Evolutionary conservation across 257 asterid genomes (phyloP).

Genomic region (Paulownia fortunei): DNA sequence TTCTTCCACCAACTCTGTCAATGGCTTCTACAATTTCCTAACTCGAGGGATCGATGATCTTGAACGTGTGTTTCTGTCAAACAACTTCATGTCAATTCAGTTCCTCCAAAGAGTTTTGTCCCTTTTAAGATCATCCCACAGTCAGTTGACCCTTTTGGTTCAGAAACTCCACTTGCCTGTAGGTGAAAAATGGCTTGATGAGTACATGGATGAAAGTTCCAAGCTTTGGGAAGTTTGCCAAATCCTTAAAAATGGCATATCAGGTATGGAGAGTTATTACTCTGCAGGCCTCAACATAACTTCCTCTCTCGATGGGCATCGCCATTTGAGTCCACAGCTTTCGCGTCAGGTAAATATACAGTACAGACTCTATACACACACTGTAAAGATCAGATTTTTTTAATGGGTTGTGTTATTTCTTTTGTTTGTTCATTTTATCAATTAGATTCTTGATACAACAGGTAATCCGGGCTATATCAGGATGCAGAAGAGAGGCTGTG

Average conservation of each 20-base stretch:
- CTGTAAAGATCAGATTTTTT: slow-evolving; percentile 17
- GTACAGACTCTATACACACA: not conserved
- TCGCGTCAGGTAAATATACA: slow-evolving; percentile 65
- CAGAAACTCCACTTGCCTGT: slow-evolving; percentile 86
- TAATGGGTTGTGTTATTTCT: not conserved
- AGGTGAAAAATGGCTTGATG: slow-evolving; percentile 97
- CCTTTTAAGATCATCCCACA: slow-evolving; percentile 81
- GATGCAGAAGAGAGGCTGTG: slow-evolving; percentile 75
- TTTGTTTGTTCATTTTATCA: not conserved
- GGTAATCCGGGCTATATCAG: slow-evolving; percentile 75
- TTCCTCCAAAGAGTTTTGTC: slow-evolving; percentile 75
- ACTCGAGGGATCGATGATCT: slow-evolving; percentile 88
- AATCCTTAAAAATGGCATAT: slow-evolving; percentile 72
- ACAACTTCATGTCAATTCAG: slow-evolving; percentile 86
- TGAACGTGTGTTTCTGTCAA: slow-evolving; percentile 65
- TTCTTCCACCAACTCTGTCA: slow-evolving; percentile 79
- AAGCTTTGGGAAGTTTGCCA: slow-evolving; percentile 94
- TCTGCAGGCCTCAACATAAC: slow-evolving; percentile 65
- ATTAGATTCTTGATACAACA: slow-evolving; percentile 32
- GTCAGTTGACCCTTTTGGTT: slow-evolving; percentile 70
- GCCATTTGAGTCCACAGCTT: slow-evolving; percentile 71
- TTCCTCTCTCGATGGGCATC: slow-evolving; percentile 65
- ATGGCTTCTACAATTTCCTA: slow-evolving; percentile 76
- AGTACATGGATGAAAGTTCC: slow-evolving; percentile 93
- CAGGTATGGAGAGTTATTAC: slow-evolving; percentile 81